A percentile compares a stretch with the other conserved stretches of the same genome.
Evolutionary conservation across 306 rosid species (phyloP).

Genomic region (Bauhinia variegata): DNA sequence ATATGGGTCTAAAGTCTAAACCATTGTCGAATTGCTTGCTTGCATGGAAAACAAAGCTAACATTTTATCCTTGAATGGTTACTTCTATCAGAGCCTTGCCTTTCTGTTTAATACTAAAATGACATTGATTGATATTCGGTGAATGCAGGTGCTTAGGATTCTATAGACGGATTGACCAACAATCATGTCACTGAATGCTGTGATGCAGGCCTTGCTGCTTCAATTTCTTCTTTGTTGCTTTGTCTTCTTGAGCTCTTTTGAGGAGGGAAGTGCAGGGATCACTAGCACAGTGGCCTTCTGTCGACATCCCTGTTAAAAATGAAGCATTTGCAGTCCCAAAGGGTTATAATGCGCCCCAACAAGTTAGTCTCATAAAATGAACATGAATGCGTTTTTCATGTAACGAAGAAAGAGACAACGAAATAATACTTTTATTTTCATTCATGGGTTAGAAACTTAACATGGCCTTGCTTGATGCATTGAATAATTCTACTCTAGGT

Average conservation of each 20-base stretch:
- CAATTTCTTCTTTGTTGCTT: conserved; percentile 49
- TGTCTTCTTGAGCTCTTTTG: conserved; percentile 48
- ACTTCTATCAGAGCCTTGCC: background rate
- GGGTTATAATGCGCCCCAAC: conserved; percentile 91
- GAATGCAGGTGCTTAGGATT: conserved; percentile 42
- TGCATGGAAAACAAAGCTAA: background rate
- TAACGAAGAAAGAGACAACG: background rate
- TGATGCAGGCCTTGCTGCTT: conserved; percentile 48
- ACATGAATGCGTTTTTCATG: background rate
- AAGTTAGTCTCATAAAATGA: conserved; percentile 50
- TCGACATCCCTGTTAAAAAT: conserved; percentile 71
- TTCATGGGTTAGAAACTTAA: conserved; percentile 18
- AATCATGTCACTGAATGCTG: conserved; percentile 33
- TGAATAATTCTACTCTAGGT: conserved; percentile 56
- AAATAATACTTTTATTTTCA: background rate
- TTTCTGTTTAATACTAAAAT: background rate
- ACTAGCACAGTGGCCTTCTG: conserved; percentile 80
- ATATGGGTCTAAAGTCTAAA: too few relatives aligned
- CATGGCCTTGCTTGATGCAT: conserved; percentile 11
- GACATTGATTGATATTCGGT: conserved; percentile 24
- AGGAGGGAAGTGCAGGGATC: conserved; percentile 63
- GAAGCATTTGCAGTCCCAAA: conserved; percentile 69
- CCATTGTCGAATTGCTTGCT: background rate
- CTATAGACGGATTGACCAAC: conserved; percentile 35
- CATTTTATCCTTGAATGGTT: background rate